phyloP scores from a whole-genome alignment of 805 yeast genomes.

The Hanseniaspora singularis region DNA sequence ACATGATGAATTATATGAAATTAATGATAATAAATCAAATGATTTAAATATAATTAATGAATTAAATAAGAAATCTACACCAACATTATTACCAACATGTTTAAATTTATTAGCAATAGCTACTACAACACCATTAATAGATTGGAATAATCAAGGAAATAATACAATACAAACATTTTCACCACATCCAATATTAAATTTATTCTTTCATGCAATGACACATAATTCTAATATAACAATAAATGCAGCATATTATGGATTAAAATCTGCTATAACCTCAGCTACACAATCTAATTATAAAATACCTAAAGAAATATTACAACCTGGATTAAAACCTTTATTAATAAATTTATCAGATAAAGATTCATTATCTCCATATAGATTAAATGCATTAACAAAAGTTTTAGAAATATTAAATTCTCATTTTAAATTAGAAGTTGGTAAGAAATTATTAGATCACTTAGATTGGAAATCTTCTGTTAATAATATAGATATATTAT shows the following conservation, averaged over 20 bases:
- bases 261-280: constrained; percentile 70
- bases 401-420: constrained; percentile 76
- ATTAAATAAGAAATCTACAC: no score
- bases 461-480: constrained; percentile 93
- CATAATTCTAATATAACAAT: constrained; percentile 76
- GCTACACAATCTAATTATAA: constrained; percentile 63
- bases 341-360: constrained; percentile 89
- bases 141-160: no score
- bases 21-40: no score
- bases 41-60: no score
- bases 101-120: no score
- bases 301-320: constrained; percentile 87
- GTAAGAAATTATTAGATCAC: constrained; percentile 83
- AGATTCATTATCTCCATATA: constrained; percentile 75
- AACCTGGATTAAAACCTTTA: constrained; percentile 90
- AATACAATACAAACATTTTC: no score
- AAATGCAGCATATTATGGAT: constrained; percentile 84
- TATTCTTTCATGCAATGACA: constrained; percentile 84
- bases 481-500: constrained; percentile 55
- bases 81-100: no score
- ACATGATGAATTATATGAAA: no score
- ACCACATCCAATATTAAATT: no score
- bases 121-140: no score
- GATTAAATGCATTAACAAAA: constrained; percentile 81
- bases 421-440: constrained; percentile 93